Percentiles rank a stretch among this genome's conserved stretches.
Evolutionary conservation across 495 filamentous ascomycete genomes (phyloP).

Genomic region (Penicillium coprophilum): DNA sequence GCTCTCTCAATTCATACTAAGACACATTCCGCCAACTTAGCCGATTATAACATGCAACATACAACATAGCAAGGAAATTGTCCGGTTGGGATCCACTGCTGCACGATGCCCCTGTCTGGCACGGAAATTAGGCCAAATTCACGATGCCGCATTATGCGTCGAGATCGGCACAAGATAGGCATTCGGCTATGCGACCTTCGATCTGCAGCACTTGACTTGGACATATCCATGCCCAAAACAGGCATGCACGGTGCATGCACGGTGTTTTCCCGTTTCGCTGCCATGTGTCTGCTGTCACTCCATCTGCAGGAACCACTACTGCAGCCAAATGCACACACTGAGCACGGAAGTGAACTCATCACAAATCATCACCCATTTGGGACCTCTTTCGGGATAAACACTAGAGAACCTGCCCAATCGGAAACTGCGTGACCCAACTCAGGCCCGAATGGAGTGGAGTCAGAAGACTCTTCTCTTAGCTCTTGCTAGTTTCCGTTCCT

Average conservation of each 20-base stretch:
- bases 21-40: background rate
- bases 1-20: background rate
- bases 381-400: background rate
- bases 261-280: background rate
- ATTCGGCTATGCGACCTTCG: background rate
- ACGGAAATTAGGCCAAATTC: background rate
- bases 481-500: background rate
- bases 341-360: background rate
- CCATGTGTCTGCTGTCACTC: background rate
- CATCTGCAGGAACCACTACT: background rate
- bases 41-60: too few relatives aligned
- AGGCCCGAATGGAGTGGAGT: background rate
- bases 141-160: background rate
- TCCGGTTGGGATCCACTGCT: background rate
- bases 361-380: background rate
- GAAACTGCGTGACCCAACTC: background rate
- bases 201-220: background rate
- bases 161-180: constrained; percentile 3
- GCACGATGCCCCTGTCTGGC: background rate
- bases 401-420: constrained; percentile 3
- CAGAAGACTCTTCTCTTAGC: background rate
- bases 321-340: background rate
- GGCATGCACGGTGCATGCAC: background rate
- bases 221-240: background rate
- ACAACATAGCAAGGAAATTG: background rate